Evolutionary conservation across 352 stramenopile genomes (phyloP).

Genomic region (Phytophthora idaei): DNA sequence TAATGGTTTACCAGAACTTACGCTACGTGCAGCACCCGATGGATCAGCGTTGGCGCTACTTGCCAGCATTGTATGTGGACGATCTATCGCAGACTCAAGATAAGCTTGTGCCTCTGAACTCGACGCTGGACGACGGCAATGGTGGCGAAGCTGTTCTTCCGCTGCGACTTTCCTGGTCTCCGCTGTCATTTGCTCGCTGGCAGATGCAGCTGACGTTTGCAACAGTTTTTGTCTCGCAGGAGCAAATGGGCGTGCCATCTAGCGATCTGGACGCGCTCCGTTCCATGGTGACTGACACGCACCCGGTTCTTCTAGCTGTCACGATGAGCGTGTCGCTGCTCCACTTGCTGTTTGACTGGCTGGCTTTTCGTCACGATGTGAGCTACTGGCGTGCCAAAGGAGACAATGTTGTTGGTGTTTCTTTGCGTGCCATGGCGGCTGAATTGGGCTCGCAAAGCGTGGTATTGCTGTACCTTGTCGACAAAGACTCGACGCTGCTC

Average conservation of each 20-base stretch:
- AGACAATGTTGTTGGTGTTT: slow-evolving; percentile 94
- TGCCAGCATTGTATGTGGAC: slow-evolving; percentile 80
- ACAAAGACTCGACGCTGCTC: slow-evolving; percentile 94
- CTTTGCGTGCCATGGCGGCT: slow-evolving; percentile 91
- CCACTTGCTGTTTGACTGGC: slow-evolving; percentile 98
- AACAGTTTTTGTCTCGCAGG: slow-evolving; percentile 60
- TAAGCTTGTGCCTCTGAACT: slow-evolving; percentile 74
- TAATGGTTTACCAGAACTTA: slow-evolving; percentile 74
- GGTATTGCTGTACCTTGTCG: slow-evolving; percentile 95
- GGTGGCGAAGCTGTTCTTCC: slow-evolving; percentile 36
- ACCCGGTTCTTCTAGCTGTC: slow-evolving; percentile 94
- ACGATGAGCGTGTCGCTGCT: slow-evolving; percentile 96
- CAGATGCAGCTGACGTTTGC: slow-evolving; percentile 81
- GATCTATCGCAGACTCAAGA: slow-evolving; percentile 74
- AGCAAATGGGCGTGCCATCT: slow-evolving; percentile 61
- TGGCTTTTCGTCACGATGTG: slow-evolving; percentile 98
- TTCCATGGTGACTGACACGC: slow-evolving; percentile 93
- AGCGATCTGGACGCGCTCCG: slow-evolving; percentile 90
- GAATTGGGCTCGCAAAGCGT: slow-evolving; percentile 94
- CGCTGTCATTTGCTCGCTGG: slow-evolving; percentile 81
- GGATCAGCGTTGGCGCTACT: slow-evolving; percentile 61
- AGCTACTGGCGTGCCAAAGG: slow-evolving; percentile 95
- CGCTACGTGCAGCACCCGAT: slow-evolving; percentile 59
- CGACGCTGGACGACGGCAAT: slow-evolving; percentile 41
- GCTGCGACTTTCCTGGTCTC: slow-evolving; percentile 73